Base-by-base conservation (phyloP, 2,329 filamentous ascomycete genomes). In the Blumeria hordei region DNA sequence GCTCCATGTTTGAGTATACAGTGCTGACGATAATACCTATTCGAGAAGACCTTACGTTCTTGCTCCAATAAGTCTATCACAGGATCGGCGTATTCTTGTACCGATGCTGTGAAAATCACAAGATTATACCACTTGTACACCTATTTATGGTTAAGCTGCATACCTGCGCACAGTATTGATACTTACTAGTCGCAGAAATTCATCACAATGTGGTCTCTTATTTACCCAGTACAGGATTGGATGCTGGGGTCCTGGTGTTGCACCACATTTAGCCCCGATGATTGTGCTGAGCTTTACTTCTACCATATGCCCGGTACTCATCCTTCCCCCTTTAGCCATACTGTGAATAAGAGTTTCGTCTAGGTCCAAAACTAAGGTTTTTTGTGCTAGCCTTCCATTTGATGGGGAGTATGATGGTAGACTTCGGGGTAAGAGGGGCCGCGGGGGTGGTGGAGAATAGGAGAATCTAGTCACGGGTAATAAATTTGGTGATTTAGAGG, bases 161-260 rank as follows among this genome's bases (percentile, higher is more conserved):
- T 34, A 11, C 37, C 11, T 32, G 12, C 16, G 51, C 8, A 33
- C 7, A 14, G 11, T 37, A 21, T 14, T 45, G 12, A 32, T 55
- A 61, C 71, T 69, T 69, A 83, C 80, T 71, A 84, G 86, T 64
- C 88, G 83, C 64, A 98, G 69, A 65, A 98, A 98, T 62, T 96
- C 90, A 68, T 98, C 92, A 67, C 92, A 98, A 66, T 92, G 83
- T 37, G 92, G 92, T 59, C 92, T 82, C 70, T 98, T 96, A 71
- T 98, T 92, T 54, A 98, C 92, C 72, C 95, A 98, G 71, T 98
- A 98, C 58, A 98, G 70, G 61, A 98, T 96, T 0, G 92, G 92
- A 65, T 98, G 88, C 64, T 94, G 90, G 43, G 88, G 86, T 7
- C 85, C 86, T 32, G 85, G 70, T 21, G 74, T 75, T 18, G 78